phyloP scores from a whole-genome alignment of 441 rosid genomes.

The Isatis lusitanica region DNA sequence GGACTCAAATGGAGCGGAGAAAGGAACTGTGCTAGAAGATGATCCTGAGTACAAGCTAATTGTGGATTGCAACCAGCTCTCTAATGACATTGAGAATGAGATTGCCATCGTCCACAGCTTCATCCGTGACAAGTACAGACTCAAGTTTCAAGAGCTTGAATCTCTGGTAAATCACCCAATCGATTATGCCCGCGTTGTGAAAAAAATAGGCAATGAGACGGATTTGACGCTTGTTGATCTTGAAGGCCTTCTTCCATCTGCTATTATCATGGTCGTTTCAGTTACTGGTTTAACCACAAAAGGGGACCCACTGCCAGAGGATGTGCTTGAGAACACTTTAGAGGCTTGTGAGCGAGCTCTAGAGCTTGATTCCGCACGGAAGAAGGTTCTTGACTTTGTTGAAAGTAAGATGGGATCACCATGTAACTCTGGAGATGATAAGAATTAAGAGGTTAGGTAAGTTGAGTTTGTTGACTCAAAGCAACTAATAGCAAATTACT shows the following conservation, averaged over 20 bases:
- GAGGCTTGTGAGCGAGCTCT: constrained; percentile 93
- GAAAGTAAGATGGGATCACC: constrained; percentile 94
- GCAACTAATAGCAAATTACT: too few species aligned
- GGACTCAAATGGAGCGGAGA: constrained; percentile 53
- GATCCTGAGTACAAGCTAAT: constrained; percentile 90
- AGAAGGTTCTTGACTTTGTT: constrained; percentile 90
- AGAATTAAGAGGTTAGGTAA: too few species aligned
- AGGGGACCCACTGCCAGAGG: constrained; percentile 77
- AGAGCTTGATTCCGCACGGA: constrained; percentile 71
- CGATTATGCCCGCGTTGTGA: constrained; percentile 89
- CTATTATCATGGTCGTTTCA: constrained; percentile 82
- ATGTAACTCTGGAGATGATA: too few species aligned
- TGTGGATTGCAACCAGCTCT: constrained; percentile 78
- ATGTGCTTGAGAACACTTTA: constrained; percentile 36
- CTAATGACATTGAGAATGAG: constrained; percentile 84
- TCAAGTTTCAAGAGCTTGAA: constrained; percentile 90
- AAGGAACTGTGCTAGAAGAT: constrained; percentile 72
- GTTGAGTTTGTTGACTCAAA: too few species aligned
- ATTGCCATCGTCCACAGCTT: constrained; percentile 79
- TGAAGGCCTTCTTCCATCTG: constrained; percentile 76
- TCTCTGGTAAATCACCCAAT: constrained; percentile 84
- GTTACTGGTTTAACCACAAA: constrained; percentile 86
- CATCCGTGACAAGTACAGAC: constrained; percentile 77
- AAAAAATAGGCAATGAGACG: constrained; percentile 82
- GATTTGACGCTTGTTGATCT: constrained; percentile 84